These are phyloP conservation scores for Paramecium sonneborni DNA, from an alignment of 73 alveolate genomes.

Conservation along the genomic window DNA sequence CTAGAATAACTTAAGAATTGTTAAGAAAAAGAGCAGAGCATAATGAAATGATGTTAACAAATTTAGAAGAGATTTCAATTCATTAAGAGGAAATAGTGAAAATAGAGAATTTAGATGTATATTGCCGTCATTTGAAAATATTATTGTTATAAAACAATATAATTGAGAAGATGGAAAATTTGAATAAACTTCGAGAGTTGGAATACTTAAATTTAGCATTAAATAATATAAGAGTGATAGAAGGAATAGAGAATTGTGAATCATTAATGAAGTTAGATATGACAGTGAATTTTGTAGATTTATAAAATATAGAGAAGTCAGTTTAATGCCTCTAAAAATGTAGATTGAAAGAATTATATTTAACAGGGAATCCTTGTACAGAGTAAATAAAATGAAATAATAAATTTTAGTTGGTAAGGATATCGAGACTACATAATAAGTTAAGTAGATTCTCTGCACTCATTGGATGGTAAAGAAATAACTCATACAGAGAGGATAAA, in stretches of 20 bases:
- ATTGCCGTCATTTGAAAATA: conserved; percentile 93
- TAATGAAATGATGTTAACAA: conserved; percentile 97
- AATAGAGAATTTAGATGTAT: conserved; percentile 84
- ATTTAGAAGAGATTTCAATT: conserved; percentile 95
- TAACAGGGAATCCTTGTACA: conserved; percentile 97
- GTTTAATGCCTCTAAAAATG: conserved; percentile 60
- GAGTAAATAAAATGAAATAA: conserved; percentile 55
- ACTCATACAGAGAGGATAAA: conserved; percentile 88
- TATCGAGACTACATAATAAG: conserved; percentile 86
- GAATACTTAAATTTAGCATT: conserved; percentile 98
- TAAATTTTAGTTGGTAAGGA: conserved; percentile 79
- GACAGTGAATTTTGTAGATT: conserved; percentile 95
- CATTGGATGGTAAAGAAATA: conserved; percentile 93
- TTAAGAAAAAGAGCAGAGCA: conserved; percentile 97
- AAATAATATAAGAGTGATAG: conserved; percentile 92
- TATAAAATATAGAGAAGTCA: conserved; percentile 92
- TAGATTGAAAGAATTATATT: conserved; percentile 82
- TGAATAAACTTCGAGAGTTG: conserved; percentile 93
- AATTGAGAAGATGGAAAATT: conserved; percentile 96
- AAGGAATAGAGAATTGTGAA: conserved; percentile 97
- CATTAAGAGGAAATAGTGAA: conserved; percentile 92
- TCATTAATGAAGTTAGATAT: conserved; percentile 95
- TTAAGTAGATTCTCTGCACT: conserved; percentile 76
- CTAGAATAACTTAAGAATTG: conserved; percentile 85
- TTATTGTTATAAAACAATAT: conserved; percentile 96